Percentiles rank a stretch among this genome's conserved stretches.
phyloP scores from a whole-genome alignment of 108 stramenopile genomes.

The Bacterosira constricta region DNA sequence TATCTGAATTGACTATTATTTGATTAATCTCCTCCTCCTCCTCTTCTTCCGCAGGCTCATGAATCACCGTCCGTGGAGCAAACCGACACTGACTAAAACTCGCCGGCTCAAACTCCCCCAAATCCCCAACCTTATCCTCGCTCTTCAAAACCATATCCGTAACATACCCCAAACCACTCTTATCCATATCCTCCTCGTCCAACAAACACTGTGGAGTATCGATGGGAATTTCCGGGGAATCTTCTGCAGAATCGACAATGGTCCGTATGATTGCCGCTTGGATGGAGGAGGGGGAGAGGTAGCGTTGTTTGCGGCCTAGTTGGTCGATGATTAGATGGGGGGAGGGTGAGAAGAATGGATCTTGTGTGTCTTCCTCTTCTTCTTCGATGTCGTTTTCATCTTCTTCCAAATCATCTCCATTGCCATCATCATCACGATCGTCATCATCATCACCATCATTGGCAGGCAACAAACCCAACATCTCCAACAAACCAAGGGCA shows the following conservation, averaged over 20 bases:
- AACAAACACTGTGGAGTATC: constrained; percentile 32
- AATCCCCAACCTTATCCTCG: constrained; percentile 33
- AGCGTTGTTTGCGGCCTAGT: constrained; percentile 44
- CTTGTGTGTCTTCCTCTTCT: background rate
- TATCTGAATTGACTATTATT: too few species aligned
- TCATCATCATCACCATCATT: too few species aligned
- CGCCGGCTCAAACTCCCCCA: constrained; percentile 39
- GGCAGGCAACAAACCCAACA: constrained; percentile 33
- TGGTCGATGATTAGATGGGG: constrained; percentile 42
- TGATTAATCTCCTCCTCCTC: constrained; percentile 13
- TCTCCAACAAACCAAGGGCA: constrained; percentile 20
- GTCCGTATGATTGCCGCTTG: constrained; percentile 36
- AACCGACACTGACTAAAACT: constrained; percentile 49
- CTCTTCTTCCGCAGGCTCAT: constrained; percentile 15
- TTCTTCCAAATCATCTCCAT: too few species aligned
- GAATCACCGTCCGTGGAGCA: constrained; percentile 18
- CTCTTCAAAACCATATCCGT: constrained; percentile 35
- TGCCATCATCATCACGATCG: background rate
- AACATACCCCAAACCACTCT: background rate
- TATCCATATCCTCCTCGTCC: constrained; percentile 34
- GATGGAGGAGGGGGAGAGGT: constrained; percentile 39
- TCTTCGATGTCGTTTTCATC: background rate
- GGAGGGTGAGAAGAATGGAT: constrained; percentile 41
- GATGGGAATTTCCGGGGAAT: too few species aligned
- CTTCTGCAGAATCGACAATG: constrained; percentile 29